Conservation (phyloP, 371 early-diverging fungal species). For the Syncephalastrum monosporum region DNA sequence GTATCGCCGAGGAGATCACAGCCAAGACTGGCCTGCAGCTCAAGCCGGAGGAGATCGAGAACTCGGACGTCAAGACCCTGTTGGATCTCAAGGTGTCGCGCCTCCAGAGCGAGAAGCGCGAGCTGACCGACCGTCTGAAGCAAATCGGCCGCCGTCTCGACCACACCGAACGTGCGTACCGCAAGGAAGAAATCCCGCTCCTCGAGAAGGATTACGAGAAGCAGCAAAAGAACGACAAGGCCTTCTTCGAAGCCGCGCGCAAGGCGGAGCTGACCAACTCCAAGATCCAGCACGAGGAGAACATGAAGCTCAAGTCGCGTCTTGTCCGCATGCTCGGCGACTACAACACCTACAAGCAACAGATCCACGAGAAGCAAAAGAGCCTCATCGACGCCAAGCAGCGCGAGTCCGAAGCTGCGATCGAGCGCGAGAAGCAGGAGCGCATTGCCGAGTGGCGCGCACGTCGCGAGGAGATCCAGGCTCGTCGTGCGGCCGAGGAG, state of each 20-base stretch:
- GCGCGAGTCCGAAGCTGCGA: constrained; percentile 51
- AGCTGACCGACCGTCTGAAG: constrained; percentile 73
- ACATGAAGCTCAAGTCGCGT: constrained; percentile 74
- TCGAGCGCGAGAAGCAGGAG: constrained; percentile 72
- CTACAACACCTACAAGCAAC: constrained; percentile 63
- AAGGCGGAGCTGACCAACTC: constrained; percentile 69
- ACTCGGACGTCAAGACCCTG: constrained; percentile 79
- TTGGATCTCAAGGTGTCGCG: constrained; percentile 87
- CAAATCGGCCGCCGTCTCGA: constrained; percentile 81
- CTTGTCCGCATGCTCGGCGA: constrained; percentile 80
- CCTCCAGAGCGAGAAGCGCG: constrained; percentile 87
- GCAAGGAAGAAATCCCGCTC: constrained; percentile 91
- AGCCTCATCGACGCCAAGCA: constrained; percentile 54
- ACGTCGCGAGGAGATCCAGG: constrained; percentile 41
- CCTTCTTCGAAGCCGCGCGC: constrained; percentile 74
- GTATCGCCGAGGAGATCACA: constrained; percentile 85
- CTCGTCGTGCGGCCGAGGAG: constrained; percentile 43
- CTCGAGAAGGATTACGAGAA: constrained; percentile 88
- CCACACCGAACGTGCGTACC: constrained; percentile 96
- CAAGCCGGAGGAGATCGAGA: constrained; percentile 82
- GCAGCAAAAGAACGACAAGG: constrained; percentile 84
- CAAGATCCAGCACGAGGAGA: constrained; percentile 66
- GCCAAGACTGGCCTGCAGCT: constrained; percentile 80
- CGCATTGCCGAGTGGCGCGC: constrained; percentile 59
- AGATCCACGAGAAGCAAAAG: constrained; percentile 56